phyloP scores from a whole-genome alignment of 371 early-diverging fungal genomes.

The Rhizomucor pusillus region DNA sequence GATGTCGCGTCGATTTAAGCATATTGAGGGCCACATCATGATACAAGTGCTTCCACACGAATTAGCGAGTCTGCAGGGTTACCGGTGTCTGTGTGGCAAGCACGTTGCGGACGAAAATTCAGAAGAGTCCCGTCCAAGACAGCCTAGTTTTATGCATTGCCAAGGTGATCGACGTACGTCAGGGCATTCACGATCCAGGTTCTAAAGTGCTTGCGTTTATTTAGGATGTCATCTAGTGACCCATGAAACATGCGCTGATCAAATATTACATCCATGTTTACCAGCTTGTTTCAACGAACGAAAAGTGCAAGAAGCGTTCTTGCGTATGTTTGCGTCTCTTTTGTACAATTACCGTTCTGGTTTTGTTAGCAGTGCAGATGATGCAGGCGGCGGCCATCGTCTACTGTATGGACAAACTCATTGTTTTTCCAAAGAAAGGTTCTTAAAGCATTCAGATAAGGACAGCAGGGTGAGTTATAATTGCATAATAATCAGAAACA shows the following conservation, averaged over 20 bases:
- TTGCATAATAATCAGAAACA: background rate
- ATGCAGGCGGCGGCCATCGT: constrained; percentile 8
- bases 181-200: background rate
- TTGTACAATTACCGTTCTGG: constrained; percentile 70
- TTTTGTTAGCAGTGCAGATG: constrained; percentile 36
- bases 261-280: constrained; percentile 56
- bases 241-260: constrained; percentile 57
- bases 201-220: background rate
- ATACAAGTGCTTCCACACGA: constrained; percentile 36
- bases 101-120: constrained; percentile 15
- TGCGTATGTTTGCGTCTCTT: constrained; percentile 77
- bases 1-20: constrained; percentile 28
- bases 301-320: constrained; percentile 65
- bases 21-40: constrained; percentile 50
- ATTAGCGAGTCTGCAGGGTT: constrained; percentile 29
- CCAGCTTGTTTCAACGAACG: constrained; percentile 69
- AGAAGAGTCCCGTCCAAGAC: constrained; percentile 12
- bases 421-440: constrained; percentile 59
- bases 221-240: constrained; percentile 53
- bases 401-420: constrained; percentile 13
- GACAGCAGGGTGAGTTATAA: constrained; percentile 58
- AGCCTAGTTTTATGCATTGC: constrained; percentile 37
- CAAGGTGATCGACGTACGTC: constrained; percentile 24
- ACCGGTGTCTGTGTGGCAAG: constrained; percentile 45
- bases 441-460: constrained; percentile 63